Base-by-base conservation (phyloP, 306 rosid genomes). In the Erythrophleum fordii region DNA sequence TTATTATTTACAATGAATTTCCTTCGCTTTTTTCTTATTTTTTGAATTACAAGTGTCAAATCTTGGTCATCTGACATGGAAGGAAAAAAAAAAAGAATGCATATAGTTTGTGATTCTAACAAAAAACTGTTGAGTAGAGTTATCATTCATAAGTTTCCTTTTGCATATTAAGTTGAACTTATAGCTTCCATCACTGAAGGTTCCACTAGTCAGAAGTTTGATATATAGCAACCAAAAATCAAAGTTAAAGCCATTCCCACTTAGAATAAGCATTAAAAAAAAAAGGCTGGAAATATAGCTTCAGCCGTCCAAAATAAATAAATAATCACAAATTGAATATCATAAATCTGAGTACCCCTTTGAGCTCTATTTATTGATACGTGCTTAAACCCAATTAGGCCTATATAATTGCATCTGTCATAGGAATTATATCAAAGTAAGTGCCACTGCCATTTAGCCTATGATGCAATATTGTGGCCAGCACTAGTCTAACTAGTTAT, bases 401-500 rank as follows among this genome's bases (percentile, higher is more conserved):
- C n/a, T n/a, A n/a, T n/a, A n/a, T n/a, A n/a, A n/a, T n/a, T n/a
- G n/a, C n/a, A n/a, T n/a, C n/a, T n/a, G n/a, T n/a, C n/a, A n/a
- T n/a, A n/a, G n/a, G n/a, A 34, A 66, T 49, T 28, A 55, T 71
- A 59, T 77, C 41, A 53, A 61, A 79, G 64, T 69, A 34, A 73
- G 9, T 60, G 76, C 39, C 4, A 16, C 10, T 34, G 67, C 6
- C 5, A 2, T 55, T 35, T 34, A 66, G n/a, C 6, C 18, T 48
- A 48, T 8, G 62, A 20, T 67, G 61, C 73, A 49, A 18, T 65
- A 22, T 68, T 45, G 39, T 52, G 62, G 69, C 69, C 65, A 25
- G 60, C 70, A 39, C 69, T 73, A 49, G 69, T 71, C 77, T 70
- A 78, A 18, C 61, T 82, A 75, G 77, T 75, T 20, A 69, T 75